These are phyloP conservation scores for Trichoderma arundinaceum DNA, from an alignment of 2,329 filamentous ascomycete genomes.

Conservation along the genomic window DNA sequence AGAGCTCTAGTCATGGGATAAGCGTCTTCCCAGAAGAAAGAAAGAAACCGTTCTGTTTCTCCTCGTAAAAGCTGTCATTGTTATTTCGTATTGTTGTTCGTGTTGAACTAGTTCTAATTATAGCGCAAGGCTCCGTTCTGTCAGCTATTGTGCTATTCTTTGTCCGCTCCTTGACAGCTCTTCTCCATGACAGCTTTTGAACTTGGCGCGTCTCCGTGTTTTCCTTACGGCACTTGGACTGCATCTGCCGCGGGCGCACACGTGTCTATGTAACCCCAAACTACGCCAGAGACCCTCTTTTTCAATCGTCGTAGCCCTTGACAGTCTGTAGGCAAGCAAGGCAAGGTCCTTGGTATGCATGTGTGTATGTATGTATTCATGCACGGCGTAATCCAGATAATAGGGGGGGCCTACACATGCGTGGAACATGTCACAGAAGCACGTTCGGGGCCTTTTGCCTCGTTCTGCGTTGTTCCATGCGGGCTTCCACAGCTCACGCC, in stretches of 20 bases:
- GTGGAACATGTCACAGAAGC: constrained; percentile 18
- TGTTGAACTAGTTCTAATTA: constrained; percentile 9
- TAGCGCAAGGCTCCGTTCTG: not conserved
- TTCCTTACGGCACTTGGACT: constrained; percentile 7
- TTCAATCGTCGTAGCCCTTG: not conserved
- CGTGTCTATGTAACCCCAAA: not conserved
- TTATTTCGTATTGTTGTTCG: not conserved
- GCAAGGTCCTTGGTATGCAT: constrained; percentile 2
- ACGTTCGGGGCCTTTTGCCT: constrained; percentile 5
- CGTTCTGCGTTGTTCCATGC: constrained; percentile 24
- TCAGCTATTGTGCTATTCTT: not conserved
- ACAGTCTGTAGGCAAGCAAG: not conserved
- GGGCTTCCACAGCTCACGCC: not conserved
- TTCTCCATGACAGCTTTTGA: not conserved
- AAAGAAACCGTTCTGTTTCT: not conserved
- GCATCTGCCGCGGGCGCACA: constrained; percentile 10
- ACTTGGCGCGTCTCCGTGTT: not conserved
- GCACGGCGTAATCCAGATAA: constrained; percentile 3
- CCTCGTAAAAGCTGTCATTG: not conserved
- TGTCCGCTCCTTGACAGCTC: not conserved
- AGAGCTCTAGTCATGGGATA: not conserved
- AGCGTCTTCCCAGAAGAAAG: not conserved
- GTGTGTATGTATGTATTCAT: constrained; percentile 20
- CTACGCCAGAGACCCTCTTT: not conserved
- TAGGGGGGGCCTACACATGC: not conserved